phyloP scores from a whole-genome alignment of 352 stramenopile genomes.

The Thalassiosira sp. region DNA sequence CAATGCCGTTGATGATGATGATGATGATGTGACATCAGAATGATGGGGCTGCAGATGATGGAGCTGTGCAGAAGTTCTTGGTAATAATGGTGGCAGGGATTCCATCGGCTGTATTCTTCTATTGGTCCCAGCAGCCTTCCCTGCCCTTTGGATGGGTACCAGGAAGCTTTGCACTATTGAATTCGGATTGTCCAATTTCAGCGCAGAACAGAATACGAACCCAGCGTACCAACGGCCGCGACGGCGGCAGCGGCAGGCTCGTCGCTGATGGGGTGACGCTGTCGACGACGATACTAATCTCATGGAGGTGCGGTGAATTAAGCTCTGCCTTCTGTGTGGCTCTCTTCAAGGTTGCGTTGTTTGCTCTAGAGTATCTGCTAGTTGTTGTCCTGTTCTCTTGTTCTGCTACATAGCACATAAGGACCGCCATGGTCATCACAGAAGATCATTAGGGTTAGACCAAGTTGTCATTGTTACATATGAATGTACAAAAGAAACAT shows the following conservation, averaged over 20 bases:
- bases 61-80: neutral
- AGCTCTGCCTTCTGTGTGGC: too few species aligned
- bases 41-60: neutral
- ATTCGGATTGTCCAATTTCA: neutral
- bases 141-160: neutral
- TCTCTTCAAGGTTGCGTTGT: too few species aligned
- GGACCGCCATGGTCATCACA: too few species aligned
- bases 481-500: too few species aligned
- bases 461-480: too few species aligned
- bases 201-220: neutral
- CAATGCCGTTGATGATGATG: slow-evolving; percentile 5
- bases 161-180: neutral
- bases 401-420: too few species aligned
- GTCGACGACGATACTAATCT: neutral
- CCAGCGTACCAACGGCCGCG: neutral
- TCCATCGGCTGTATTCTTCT: neutral
- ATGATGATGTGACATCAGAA: neutral
- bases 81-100: too few species aligned
- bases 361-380: too few species aligned
- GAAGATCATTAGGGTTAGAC: too few species aligned
- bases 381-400: too few species aligned
- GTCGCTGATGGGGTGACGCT: neutral
- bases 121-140: neutral
- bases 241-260: neutral
- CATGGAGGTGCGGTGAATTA: too few species aligned